A percentile compares a stretch with the other conserved stretches of the same genome.
phyloP scores from a whole-genome alignment of 2,329 filamentous ascomycete species.

The Pseudocercospora crystallina region DNA sequence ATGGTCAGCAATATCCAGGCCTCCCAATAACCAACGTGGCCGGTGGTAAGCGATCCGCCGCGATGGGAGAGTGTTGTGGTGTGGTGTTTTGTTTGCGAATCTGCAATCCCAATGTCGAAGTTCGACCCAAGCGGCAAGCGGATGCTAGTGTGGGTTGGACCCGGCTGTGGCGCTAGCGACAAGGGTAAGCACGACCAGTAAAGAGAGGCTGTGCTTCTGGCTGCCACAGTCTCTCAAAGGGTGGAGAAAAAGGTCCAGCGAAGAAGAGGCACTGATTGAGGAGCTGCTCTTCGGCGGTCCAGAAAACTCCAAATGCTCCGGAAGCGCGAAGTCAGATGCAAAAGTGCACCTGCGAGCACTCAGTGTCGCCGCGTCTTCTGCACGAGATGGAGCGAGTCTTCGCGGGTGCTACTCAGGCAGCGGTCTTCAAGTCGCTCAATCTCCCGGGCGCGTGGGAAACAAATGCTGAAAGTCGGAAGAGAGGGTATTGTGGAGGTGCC shows the following conservation, averaged over 20 bases:
- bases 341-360: no score
- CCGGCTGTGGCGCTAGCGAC: background rate
- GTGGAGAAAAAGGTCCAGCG: conserved; percentile 17
- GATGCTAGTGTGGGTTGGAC: no score
- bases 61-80: background rate
- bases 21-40: background rate
- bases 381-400: conserved; percentile 1
- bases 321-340: no score
- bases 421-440: conserved; percentile 10
- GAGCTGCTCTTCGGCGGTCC: background rate
- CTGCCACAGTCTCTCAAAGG: background rate
- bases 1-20: no score
- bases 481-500: conserved; percentile 3
- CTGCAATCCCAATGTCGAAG: conserved; percentile 11
- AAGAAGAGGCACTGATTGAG: conserved; percentile 1
- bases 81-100: conserved; percentile 3
- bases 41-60: background rate
- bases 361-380: background rate
- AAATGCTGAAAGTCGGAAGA: conserved; percentile 12
- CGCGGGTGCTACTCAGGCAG: conserved; percentile 12
- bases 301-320: no score
- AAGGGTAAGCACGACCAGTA: background rate
- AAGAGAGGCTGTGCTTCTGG: background rate
- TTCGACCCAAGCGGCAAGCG: background rate
- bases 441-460: conserved; percentile 20